phyloP scores from a whole-genome alignment of 2,329 filamentous ascomycete species.

The Fusarium mundagurra region DNA sequence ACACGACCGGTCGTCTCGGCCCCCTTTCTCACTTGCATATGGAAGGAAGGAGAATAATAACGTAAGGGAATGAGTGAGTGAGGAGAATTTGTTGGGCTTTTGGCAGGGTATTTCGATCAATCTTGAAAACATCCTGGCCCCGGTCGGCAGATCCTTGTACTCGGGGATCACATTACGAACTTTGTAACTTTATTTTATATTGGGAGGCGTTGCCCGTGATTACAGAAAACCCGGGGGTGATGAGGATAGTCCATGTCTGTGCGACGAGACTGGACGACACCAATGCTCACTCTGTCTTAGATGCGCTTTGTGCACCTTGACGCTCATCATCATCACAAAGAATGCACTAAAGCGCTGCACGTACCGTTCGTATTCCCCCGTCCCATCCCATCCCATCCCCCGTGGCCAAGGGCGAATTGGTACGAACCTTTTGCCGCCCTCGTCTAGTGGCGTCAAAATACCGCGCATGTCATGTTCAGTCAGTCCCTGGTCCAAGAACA shows the following conservation, averaged over 20 bases:
- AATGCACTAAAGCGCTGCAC: not conserved
- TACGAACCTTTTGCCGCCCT: not conserved
- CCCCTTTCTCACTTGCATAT: not conserved
- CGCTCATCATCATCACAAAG: not conserved
- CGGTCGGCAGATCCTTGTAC: constrained; percentile 9
- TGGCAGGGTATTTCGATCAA: constrained; percentile 5
- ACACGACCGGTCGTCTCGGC: not conserved
- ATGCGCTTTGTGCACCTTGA: constrained; percentile 5
- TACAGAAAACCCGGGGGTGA: constrained; percentile 11
- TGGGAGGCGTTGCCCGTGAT: constrained; percentile 17
- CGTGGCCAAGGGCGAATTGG: not conserved
- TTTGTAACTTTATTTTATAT: constrained; percentile 28
- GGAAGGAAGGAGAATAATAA: not conserved
- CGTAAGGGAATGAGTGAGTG: not conserved
- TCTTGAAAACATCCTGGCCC: not conserved
- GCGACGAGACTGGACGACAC: constrained; percentile 8
- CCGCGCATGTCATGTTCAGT: not conserved
- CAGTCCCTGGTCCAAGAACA: not conserved
- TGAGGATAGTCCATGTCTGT: constrained; percentile 5
- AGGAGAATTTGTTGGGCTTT: constrained; percentile 1
- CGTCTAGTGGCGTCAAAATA: constrained; percentile 11
- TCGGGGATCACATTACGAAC: constrained; percentile 23
- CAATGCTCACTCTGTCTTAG: not conserved
- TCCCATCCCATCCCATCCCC: not conserved
- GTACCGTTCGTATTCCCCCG: not conserved